These are phyloP conservation scores for Akanthomyces lecanii DNA, from an alignment of 2,329 filamentous ascomycete species.

Conservation along the genomic window DNA sequence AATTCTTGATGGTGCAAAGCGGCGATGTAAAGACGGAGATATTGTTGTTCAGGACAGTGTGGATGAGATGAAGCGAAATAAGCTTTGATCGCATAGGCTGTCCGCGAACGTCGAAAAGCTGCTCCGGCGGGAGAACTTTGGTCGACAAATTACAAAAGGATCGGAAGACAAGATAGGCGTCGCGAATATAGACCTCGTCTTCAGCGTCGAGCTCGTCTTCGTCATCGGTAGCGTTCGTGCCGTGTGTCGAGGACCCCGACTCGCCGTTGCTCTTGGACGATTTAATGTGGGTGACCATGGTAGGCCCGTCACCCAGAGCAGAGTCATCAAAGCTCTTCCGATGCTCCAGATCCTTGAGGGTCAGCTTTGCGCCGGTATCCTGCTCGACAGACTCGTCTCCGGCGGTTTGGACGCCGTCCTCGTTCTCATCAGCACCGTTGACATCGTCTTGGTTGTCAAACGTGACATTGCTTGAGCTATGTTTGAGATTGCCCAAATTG, in stretches of 20 bases:
- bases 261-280: slow-evolving; percentile 36
- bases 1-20: slow-evolving; percentile 86
- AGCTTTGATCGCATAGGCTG: slow-evolving; percentile 98
- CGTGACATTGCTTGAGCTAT: slow-evolving; percentile 49
- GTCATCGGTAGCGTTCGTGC: slow-evolving; percentile 43
- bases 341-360: slow-evolving; percentile 62
- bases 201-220: slow-evolving; percentile 63
- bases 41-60: slow-evolving; percentile 93
- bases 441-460: slow-evolving; percentile 40
- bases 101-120: slow-evolving; percentile 86
- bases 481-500: slow-evolving; percentile 49
- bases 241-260: slow-evolving; percentile 30
- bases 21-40: slow-evolving; percentile 87
- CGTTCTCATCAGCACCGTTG: slow-evolving; percentile 36
- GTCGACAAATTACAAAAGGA: slow-evolving; percentile 98
- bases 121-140: slow-evolving; percentile 82
- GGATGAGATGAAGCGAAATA: slow-evolving; percentile 90
- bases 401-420: slow-evolving; percentile 28
- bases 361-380: slow-evolving; percentile 52
- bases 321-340: slow-evolving; percentile 67
- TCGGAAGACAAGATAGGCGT: slow-evolving; percentile 94
- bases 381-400: slow-evolving; percentile 24
- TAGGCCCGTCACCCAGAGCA: slow-evolving; percentile 61
- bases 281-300: slow-evolving; percentile 61
- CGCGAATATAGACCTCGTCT: slow-evolving; percentile 94